phyloP scores from a whole-genome alignment of 192 early-diverging fungal species.

The Umbelopsis isabellina region DNA sequence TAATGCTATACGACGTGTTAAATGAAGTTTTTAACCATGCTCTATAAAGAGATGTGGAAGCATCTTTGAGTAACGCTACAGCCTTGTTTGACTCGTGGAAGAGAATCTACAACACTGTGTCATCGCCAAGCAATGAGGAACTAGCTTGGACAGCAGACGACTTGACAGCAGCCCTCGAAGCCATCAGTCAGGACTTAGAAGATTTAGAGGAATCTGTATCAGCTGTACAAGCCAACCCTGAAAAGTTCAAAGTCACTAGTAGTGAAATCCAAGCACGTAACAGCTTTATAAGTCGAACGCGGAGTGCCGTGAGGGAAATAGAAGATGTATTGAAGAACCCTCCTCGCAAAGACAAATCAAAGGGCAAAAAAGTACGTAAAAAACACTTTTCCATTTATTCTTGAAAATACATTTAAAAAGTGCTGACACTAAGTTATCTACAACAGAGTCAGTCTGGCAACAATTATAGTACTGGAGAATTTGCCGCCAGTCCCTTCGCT shows the following conservation, averaged over 20 bases:
- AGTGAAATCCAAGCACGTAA: slow-evolving; percentile 40
- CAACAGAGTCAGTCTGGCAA: not conserved
- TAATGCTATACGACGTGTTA: not conserved
- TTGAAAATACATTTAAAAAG: not conserved
- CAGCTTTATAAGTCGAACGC: slow-evolving; percentile 32
- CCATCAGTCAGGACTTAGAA: slow-evolving; percentile 53
- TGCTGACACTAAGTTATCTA: slow-evolving; percentile 7
- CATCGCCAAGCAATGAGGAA: slow-evolving; percentile 57
- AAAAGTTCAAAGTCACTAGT: slow-evolving; percentile 45
- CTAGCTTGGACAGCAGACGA: slow-evolving; percentile 59
- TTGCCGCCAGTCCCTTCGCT: slow-evolving; percentile 24
- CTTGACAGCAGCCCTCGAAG: slow-evolving; percentile 38
- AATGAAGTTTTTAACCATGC: not conserved
- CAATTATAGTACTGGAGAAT: not conserved
- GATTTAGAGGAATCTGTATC: slow-evolving; percentile 56
- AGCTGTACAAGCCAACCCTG: slow-evolving; percentile 39
- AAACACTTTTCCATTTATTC: too few relatives aligned
- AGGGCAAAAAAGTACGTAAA: slow-evolving; percentile 3
- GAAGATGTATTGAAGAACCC: slow-evolving; percentile 35
- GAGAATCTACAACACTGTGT: slow-evolving; percentile 58
- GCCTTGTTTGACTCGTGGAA: slow-evolving; percentile 55
- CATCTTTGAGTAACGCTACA: slow-evolving; percentile 42
- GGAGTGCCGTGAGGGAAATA: slow-evolving; percentile 27
- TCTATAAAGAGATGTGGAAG: slow-evolving; percentile 45
- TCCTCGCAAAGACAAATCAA: slow-evolving; percentile 26